Evolutionary conservation across 2,329 filamentous ascomycete species (phyloP).

Genomic region (Aspergillus ustus): DNA sequence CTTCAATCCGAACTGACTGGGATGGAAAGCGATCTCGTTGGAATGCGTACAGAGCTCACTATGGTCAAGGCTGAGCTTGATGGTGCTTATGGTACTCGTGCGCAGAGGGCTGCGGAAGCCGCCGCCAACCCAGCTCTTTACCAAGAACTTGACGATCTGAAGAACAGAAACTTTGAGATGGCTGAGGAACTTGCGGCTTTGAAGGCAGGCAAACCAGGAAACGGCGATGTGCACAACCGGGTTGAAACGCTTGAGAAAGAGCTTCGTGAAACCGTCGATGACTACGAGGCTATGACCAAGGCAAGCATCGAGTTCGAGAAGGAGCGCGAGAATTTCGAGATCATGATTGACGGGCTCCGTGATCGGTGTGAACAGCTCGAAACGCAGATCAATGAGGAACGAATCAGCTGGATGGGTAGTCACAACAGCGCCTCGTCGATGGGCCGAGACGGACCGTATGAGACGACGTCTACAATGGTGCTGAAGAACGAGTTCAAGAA

Average conservation of each 20-base stretch:
- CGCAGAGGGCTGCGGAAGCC: constrained; percentile 69
- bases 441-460: constrained; percentile 45
- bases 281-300: constrained; percentile 73
- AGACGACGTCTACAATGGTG: constrained; percentile 70
- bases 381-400: constrained; percentile 68
- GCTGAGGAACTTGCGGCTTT: constrained; percentile 53
- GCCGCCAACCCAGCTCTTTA: constrained; percentile 62
- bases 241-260: constrained; percentile 66
- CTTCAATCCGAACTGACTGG: constrained; percentile 56
- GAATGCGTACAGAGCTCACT: constrained; percentile 78
- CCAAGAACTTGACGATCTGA: constrained; percentile 63
- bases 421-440: constrained; percentile 53
- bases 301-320: constrained; percentile 73
- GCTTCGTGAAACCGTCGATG: constrained; percentile 68
- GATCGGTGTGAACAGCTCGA: constrained; percentile 69
- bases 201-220: constrained; percentile 39
- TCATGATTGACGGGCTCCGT: constrained; percentile 65
- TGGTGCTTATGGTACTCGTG: constrained; percentile 83
- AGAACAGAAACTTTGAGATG: constrained; percentile 52
- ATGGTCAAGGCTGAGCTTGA: constrained; percentile 90
- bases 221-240: constrained; percentile 50
- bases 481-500: constrained; percentile 77
- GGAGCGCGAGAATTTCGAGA: constrained; percentile 68
- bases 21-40: constrained; percentile 67
- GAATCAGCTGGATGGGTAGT: constrained; percentile 67